These are phyloP conservation scores for Colletotrichum truncatum DNA, from an alignment of 2,329 filamentous ascomycete species.

Conservation along the genomic window DNA sequence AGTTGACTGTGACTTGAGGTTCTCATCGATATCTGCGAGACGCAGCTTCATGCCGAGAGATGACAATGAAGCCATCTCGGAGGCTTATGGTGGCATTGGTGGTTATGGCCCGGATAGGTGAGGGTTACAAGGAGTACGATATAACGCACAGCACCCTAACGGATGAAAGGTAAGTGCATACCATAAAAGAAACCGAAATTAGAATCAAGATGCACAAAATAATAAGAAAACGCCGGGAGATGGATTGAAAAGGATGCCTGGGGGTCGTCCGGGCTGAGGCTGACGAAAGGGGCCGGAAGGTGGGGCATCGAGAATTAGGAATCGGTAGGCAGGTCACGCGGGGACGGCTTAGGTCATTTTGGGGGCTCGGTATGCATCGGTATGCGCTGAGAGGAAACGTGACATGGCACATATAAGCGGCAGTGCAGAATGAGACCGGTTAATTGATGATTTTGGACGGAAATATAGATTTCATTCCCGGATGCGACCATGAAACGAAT, in stretches of 20 bases:
- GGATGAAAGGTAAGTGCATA: not conserved
- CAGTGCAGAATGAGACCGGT: not conserved
- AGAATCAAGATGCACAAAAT: not conserved
- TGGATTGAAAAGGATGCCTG: constrained; percentile 12
- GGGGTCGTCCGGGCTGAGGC: constrained; percentile 13
- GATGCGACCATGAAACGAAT: not conserved
- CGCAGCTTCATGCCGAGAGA: constrained; percentile 24
- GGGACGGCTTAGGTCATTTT: not conserved
- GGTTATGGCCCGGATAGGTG: not conserved
- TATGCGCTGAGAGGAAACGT: not conserved
- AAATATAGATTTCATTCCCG: not conserved
- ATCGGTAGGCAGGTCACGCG: constrained; percentile 25
- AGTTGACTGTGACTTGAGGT: constrained; percentile 16
- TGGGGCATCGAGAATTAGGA: constrained; percentile 24
- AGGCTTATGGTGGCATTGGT: not conserved
- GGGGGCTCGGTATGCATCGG: constrained; percentile 8
- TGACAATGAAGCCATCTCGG: constrained; percentile 5
- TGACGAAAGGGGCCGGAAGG: constrained; percentile 10
- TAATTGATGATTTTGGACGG: not conserved
- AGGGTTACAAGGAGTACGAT: not conserved
- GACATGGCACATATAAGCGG: not conserved
- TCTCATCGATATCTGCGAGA: constrained; percentile 22
- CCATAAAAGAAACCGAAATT: not conserved
- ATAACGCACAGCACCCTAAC: not conserved
- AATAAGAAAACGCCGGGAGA: not conserved